Evolutionary conservation across 805 yeast genomes (phyloP).

Genomic region (Ogataea minuta): DNA sequence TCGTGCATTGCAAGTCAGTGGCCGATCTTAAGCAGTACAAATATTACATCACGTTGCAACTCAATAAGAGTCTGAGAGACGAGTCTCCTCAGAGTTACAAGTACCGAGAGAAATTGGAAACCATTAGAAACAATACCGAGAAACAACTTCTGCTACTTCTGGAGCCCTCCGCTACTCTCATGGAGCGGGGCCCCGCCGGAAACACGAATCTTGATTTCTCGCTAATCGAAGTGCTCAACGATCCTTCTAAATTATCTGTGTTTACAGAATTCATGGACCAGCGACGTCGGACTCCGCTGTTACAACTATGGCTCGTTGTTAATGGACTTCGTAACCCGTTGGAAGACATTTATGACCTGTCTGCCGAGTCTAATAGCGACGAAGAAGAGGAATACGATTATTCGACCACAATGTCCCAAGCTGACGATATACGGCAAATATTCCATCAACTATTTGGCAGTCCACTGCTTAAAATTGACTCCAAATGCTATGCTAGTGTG

Average conservation of each 20-base stretch:
- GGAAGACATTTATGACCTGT: slow-evolving; percentile 41
- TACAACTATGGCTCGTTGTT: slow-evolving; percentile 67
- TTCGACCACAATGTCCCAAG: slow-evolving; percentile 37
- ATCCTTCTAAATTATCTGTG: slow-evolving; percentile 46
- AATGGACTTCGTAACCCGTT: slow-evolving; percentile 72
- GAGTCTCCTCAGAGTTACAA: slow-evolving; percentile 21
- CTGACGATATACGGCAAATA: slow-evolving; percentile 53
- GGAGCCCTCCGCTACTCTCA: slow-evolving; percentile 7
- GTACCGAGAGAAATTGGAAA: slow-evolving; percentile 23
- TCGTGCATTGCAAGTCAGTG: slow-evolving; percentile 34
- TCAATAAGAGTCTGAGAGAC: slow-evolving; percentile 39
- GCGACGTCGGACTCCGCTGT: slow-evolving; percentile 40
- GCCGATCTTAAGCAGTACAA: slow-evolving; percentile 49
- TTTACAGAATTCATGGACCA: slow-evolving; percentile 58
- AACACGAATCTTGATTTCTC: slow-evolving; percentile 28
- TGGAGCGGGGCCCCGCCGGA: slow-evolving; percentile 10
- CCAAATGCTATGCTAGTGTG: slow-evolving; percentile 35
- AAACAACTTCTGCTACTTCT: slow-evolving; percentile 14
- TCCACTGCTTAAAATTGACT: slow-evolving; percentile 31
- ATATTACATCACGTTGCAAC: slow-evolving; percentile 46
- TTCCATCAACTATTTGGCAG: slow-evolving; percentile 42
- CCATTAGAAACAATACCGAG: slow-evolving; percentile 24
- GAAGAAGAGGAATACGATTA: slow-evolving; percentile 22
- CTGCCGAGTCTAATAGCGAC: slow-evolving; percentile 30
- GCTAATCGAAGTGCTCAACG: slow-evolving; percentile 45